Percentiles rank a stretch among this genome's conserved stretches.
Evolutionary conservation across 352 stramenopile genomes (phyloP).

Genomic region (Pythium scleroteichum): DNA sequence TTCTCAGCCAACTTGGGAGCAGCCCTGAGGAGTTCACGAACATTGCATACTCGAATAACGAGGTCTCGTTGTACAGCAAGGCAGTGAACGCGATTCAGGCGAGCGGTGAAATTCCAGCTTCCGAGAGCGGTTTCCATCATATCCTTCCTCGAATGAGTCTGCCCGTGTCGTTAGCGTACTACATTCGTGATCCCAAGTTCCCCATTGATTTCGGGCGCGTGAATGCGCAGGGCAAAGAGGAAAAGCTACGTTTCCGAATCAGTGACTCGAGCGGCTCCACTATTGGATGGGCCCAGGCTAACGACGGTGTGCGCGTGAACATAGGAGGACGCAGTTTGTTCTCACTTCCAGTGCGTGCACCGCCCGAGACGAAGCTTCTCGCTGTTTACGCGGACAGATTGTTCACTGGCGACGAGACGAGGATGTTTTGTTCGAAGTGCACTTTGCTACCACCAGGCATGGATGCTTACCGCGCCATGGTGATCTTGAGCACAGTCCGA

Average conservation of each 20-base stretch:
- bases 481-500: slow-evolving; percentile 28
- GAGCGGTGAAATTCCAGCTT: not conserved
- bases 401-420: slow-evolving; percentile 76
- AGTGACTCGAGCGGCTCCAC: slow-evolving; percentile 43
- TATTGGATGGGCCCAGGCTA: slow-evolving; percentile 57
- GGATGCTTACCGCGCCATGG: slow-evolving; percentile 60
- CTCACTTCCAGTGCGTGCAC: slow-evolving; percentile 51
- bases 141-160: slow-evolving; percentile 59
- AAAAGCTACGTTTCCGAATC: slow-evolving; percentile 52
- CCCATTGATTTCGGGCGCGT: slow-evolving; percentile 64
- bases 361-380: slow-evolving; percentile 25
- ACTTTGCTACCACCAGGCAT: slow-evolving; percentile 68
- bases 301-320: slow-evolving; percentile 61
- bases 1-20: slow-evolving; percentile 57
- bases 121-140: slow-evolving; percentile 6
- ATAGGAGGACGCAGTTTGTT: slow-evolving; percentile 68
- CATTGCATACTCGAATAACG: slow-evolving; percentile 53
- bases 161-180: slow-evolving; percentile 72
- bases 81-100: not conserved
- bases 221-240: slow-evolving; percentile 34
- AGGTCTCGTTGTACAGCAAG: slow-evolving; percentile 59
- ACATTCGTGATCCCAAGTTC: slow-evolving; percentile 73
- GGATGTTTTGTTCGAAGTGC: slow-evolving; percentile 79
- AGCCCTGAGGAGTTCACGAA: slow-evolving; percentile 53
- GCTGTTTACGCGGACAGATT: slow-evolving; percentile 73